These are phyloP conservation scores for Otatea glauca DNA, from an alignment of 176 grass and related monocot species.

Conservation along the genomic window DNA sequence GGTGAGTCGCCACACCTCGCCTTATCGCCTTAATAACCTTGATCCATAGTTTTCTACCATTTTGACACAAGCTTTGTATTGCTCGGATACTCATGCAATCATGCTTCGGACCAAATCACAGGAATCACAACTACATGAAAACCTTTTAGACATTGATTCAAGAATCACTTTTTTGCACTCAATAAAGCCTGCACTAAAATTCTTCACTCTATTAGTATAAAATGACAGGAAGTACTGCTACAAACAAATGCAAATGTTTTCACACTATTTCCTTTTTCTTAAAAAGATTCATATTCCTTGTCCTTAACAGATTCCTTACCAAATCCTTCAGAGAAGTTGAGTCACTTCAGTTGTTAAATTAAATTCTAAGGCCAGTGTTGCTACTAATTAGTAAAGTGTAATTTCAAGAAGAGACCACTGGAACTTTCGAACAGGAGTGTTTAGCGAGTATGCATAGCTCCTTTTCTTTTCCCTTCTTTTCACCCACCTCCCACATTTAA, in stretches of 20 bases:
- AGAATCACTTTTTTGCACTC: constrained; percentile 7
- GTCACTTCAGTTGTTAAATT: neutral
- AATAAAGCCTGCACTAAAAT: neutral
- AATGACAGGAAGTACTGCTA: neutral
- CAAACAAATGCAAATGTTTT: neutral
- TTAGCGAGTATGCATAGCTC: neutral
- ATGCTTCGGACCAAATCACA: constrained; percentile 9
- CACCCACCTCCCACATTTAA: neutral
- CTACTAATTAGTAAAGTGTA: constrained; percentile 11
- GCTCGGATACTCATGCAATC: neutral
- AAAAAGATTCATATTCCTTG: neutral
- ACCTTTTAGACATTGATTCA: neutral
- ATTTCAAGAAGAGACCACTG: neutral
- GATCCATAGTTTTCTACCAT: neutral
- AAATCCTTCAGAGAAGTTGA: neutral
- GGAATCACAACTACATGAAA: neutral
- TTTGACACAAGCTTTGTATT: neutral
- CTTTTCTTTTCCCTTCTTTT: constrained; percentile 16
- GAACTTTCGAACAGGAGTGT: neutral
- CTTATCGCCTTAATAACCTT: too few species aligned
- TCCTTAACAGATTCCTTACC: neutral
- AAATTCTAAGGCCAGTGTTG: neutral
- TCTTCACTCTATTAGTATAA: neutral
- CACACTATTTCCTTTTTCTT: neutral
- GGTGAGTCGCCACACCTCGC: too few species aligned